Percentiles rank a stretch among this genome's conserved stretches.
Conservation (phyloP, 306 rosid genomes). For the Arachis stenosperma region DNA sequence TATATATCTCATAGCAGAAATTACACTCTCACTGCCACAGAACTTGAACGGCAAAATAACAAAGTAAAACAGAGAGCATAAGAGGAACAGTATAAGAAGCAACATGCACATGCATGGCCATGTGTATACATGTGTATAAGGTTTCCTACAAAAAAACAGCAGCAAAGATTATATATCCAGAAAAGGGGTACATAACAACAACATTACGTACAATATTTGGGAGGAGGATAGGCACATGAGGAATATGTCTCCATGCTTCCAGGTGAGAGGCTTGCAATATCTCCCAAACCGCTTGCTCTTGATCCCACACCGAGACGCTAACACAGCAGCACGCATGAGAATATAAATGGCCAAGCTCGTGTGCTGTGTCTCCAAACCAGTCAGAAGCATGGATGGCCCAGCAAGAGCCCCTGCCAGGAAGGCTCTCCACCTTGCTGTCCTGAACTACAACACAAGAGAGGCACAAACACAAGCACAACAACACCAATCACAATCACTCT, state of each 20-base stretch:
- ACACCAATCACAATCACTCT: constrained; percentile 41
- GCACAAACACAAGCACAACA: constrained; percentile 25
- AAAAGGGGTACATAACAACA: background rate
- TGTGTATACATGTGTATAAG: background rate
- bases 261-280: constrained; percentile 91
- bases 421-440: constrained; percentile 97
- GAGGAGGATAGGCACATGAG: constrained; percentile 97
- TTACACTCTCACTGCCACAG: background rate
- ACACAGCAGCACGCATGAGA: constrained; percentile 90
- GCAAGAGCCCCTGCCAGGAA: constrained; percentile 91
- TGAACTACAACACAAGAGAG: constrained; percentile 55
- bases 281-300: constrained; percentile 86
- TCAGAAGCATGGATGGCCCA: constrained; percentile 90
- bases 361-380: constrained; percentile 84
- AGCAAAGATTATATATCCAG: background rate
- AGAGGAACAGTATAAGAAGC: background rate
- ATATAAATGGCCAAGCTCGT: constrained; percentile 90
- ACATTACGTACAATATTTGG: constrained; percentile 78
- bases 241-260: constrained; percentile 95
- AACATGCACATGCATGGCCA: background rate
- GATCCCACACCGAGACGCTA: constrained; percentile 93
- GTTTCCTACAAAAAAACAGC: background rate
- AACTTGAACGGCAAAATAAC: constrained; percentile 20
- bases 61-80: background rate
- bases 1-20: no score